Percentiles rank a stretch among this genome's conserved stretches.
Evolutionary conservation across 2,329 filamentous ascomycete species (phyloP).

Genomic region (Colletotrichum cordylinicola): DNA sequence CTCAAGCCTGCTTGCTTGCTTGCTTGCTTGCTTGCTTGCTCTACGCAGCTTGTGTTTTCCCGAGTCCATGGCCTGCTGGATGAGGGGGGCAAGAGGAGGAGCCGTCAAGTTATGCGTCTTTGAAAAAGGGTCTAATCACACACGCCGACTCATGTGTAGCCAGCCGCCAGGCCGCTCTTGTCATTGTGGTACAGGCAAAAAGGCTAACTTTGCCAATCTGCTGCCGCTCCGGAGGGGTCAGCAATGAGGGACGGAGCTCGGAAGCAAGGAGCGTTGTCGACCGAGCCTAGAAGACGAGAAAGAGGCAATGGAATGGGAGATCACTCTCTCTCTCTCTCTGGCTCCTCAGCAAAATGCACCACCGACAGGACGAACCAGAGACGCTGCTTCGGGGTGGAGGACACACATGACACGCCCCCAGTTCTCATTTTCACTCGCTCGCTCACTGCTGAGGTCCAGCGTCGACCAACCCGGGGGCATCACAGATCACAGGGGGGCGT

Average conservation of each 20-base stretch:
- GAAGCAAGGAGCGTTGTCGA: conserved; percentile 12
- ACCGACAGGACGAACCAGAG: neutral
- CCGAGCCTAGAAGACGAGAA: conserved; percentile 12
- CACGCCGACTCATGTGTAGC: neutral
- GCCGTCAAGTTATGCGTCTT: conserved; percentile 11
- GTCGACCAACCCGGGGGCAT: neutral
- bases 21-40: neutral
- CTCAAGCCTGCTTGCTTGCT: neutral
- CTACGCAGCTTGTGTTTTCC: neutral
- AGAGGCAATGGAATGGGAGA: neutral
- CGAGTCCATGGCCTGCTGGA: neutral
- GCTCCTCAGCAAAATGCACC: neutral
- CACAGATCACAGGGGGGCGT: neutral
- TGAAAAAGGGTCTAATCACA: neutral
- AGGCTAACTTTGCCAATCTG: neutral
- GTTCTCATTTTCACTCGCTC: neutral
- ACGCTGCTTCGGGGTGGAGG: neutral
- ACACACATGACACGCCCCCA: neutral
- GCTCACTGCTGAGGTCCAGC: neutral
- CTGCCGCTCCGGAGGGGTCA: neutral
- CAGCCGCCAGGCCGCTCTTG: neutral
- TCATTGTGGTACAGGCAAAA: neutral
- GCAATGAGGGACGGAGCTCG: neutral
- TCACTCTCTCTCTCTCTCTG: neutral
- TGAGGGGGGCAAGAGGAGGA: neutral